Evolutionary conservation across 1,284 basidiomycete genomes (phyloP).

Genomic region (Cutaneotrichosporon cyanovorans): DNA sequence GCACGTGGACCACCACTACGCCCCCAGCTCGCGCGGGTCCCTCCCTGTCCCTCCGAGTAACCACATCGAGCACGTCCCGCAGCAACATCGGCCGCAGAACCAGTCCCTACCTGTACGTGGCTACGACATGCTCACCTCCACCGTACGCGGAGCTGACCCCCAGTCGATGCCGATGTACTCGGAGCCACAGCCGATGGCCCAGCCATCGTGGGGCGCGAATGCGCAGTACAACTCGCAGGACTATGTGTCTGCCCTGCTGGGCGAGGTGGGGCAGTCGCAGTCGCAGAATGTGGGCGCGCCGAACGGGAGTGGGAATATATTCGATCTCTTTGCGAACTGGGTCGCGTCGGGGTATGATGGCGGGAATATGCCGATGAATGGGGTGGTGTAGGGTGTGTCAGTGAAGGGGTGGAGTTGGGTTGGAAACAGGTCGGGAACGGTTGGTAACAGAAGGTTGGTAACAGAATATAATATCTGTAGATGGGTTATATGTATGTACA

Average conservation of each 20-base stretch:
- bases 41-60: no score
- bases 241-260: conserved; percentile 8
- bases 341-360: conserved; percentile 13
- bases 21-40: no score
- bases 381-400: not conserved
- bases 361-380: not conserved
- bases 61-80: no score
- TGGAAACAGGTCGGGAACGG: no score
- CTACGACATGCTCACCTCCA: not conserved
- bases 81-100: no score
- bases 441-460: no score
- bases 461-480: not conserved
- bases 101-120: no score
- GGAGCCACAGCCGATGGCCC: not conserved
- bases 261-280: conserved; percentile 3
- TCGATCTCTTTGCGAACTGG: conserved; percentile 11
- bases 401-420: not conserved
- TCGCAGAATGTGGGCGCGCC: not conserved
- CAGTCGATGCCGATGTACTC: conserved; percentile 2
- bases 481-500: not conserved
- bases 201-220: not conserved
- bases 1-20: not conserved
- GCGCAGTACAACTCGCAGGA: conserved; percentile 4
- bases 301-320: not conserved
- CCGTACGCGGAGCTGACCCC: not conserved